phyloP scores from a whole-genome alignment of 108 stramenopile species.

The Parmales sp. region DNA sequence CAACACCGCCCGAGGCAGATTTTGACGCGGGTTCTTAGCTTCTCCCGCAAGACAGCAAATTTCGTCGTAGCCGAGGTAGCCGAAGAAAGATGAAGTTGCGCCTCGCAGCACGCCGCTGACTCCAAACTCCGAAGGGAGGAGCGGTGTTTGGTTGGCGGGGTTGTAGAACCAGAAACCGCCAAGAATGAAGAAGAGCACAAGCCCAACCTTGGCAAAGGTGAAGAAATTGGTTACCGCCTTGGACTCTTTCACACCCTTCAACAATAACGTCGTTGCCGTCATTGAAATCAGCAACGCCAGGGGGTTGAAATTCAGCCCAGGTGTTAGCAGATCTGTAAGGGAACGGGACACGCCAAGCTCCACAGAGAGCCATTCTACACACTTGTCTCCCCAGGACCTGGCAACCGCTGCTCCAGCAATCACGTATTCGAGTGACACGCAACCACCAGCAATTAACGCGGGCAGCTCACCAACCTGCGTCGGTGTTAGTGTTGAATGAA shows the following conservation, averaged over 20 bases:
- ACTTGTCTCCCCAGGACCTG: conserved; percentile 82
- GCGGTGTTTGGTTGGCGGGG: conserved; percentile 45
- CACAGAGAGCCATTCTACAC: conserved; percentile 50
- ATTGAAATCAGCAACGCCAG: conserved; percentile 49
- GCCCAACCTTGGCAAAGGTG: conserved; percentile 57
- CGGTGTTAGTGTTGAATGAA: conserved; percentile 73
- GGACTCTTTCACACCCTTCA: conserved; percentile 62
- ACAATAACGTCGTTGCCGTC: conserved; percentile 35
- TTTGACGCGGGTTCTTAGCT: conserved; percentile 60
- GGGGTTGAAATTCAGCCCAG: conserved; percentile 37
- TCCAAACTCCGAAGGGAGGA: conserved; percentile 47
- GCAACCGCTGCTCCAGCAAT: conserved; percentile 74
- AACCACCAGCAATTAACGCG: conserved; percentile 63
- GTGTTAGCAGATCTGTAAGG: conserved; percentile 27
- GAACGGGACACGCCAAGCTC: conserved; percentile 19
- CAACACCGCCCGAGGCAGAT: conserved; percentile 66
- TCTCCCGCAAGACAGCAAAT: conserved; percentile 72
- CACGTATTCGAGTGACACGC: conserved; percentile 73
- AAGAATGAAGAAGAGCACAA: conserved; percentile 69
- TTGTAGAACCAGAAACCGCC: conserved; percentile 60
- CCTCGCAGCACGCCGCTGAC: conserved; percentile 56
- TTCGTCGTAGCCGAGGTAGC: conserved; percentile 85
- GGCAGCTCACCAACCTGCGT: conserved; percentile 72
- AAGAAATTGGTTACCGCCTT: conserved; percentile 70
- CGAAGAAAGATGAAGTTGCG: conserved; percentile 73